These are phyloP conservation scores for Dichotomocladium elegans DNA, from an alignment of 371 early-diverging fungal species.

Conservation along the genomic window DNA sequence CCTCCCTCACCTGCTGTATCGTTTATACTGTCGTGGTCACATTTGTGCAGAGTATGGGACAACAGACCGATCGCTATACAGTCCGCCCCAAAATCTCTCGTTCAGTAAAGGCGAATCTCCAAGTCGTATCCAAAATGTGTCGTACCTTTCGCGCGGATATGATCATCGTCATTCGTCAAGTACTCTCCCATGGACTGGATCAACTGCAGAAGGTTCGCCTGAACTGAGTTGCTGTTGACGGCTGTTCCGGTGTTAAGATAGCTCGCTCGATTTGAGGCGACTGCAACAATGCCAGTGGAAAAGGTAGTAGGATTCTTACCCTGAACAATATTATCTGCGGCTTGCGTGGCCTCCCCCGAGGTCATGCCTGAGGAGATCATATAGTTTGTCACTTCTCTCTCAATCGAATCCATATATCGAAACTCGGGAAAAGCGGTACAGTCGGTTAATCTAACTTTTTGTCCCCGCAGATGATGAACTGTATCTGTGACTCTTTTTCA, in stretches of 20 bases:
- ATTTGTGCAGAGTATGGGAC: constrained; percentile 44
- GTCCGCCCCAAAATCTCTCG: too few species aligned
- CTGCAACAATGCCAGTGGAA: not conserved
- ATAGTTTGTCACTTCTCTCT: constrained; percentile 40
- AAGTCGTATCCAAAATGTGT: not conserved
- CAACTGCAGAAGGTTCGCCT: constrained; percentile 52
- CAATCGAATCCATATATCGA: constrained; percentile 15
- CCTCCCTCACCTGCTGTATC: constrained; percentile 46
- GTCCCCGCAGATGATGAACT: too few species aligned
- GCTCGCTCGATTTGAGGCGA: too few species aligned
- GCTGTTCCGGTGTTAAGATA: too few species aligned
- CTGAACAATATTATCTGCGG: constrained; percentile 21
- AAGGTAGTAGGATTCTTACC: constrained; percentile 12
- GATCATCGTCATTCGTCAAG: constrained; percentile 80
- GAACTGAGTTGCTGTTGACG: constrained; percentile 34
- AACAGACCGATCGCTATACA: constrained; percentile 45
- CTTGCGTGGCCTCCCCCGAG: constrained; percentile 30
- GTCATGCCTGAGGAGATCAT: constrained; percentile 34
- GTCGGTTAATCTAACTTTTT: too few species aligned
- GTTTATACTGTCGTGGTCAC: constrained; percentile 31
- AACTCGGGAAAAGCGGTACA: not conserved
- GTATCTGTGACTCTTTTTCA: too few species aligned
- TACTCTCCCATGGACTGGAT: constrained; percentile 80
- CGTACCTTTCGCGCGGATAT: constrained; percentile 81
- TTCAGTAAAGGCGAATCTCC: too few species aligned